These are phyloP conservation scores for Mesostigma viride DNA, from an alignment of 139 green algal genomes.

Conservation along the genomic window DNA sequence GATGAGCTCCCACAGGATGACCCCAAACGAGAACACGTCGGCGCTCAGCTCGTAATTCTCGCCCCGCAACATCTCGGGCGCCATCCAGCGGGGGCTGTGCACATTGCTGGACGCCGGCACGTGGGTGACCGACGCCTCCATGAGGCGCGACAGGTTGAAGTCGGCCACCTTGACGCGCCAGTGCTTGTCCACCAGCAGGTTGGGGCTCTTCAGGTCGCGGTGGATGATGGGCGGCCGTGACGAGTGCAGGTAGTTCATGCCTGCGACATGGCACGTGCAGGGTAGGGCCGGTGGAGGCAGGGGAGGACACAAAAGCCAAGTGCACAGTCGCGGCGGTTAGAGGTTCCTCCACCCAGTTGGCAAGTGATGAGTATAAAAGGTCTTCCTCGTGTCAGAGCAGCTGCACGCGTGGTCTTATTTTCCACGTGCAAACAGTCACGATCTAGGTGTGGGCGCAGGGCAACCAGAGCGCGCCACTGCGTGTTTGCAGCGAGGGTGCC, in stretches of 20 bases:
- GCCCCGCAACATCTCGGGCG: slow-evolving; percentile 42
- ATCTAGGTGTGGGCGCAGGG: no score
- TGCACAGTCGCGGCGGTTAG: no score
- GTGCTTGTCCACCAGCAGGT: slow-evolving; percentile 42
- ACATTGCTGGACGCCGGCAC: neutral
- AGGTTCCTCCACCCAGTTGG: no score
- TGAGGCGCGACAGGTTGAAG: slow-evolving; percentile 38
- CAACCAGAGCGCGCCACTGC: no score
- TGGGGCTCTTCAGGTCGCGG: slow-evolving; percentile 55
- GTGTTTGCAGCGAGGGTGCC: no score
- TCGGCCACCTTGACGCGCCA: slow-evolving; percentile 55
- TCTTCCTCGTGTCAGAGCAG: no score
- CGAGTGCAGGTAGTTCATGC: slow-evolving; percentile 57
- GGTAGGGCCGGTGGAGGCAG: no score
- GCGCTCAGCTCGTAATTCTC: slow-evolving; percentile 10
- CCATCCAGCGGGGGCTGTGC: slow-evolving; percentile 52
- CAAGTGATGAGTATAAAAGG: no score
- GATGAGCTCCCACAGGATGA: slow-evolving; percentile 33
- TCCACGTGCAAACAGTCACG: no score
- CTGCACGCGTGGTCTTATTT: no score
- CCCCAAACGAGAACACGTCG: slow-evolving; percentile 30
- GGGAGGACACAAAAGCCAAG: no score
- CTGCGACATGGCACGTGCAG: no score
- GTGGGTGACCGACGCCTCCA: slow-evolving; percentile 8
- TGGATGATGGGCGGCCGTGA: slow-evolving; percentile 63